Conservation (phyloP, 495 filamentous ascomycete species). For the Pyrenopolyporus hunteri region DNA sequence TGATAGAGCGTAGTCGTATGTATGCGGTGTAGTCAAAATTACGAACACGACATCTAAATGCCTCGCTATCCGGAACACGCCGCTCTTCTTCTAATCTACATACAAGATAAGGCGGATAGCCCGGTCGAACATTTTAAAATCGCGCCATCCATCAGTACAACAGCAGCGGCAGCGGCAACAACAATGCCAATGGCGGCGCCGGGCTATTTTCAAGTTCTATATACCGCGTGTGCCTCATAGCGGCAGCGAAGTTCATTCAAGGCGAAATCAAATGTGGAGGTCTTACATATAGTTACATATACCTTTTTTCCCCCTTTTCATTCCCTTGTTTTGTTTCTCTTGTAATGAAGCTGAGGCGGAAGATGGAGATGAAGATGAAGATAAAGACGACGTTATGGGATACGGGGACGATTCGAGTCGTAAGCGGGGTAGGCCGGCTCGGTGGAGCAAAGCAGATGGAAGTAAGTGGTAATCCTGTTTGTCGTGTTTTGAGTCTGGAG, state of each 20-base stretch:
- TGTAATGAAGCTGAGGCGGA: no score
- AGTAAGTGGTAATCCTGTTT: conserved; percentile 23
- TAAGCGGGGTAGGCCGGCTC: no score
- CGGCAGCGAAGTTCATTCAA: background rate
- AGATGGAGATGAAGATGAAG: no score
- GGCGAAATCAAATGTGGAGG: background rate
- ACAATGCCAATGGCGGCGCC: no score
- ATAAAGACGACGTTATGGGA: conserved; percentile 35
- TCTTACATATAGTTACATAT: background rate
- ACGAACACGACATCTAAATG: no score
- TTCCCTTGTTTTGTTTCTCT: conserved; percentile 3
- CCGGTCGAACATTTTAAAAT: background rate
- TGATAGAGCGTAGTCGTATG: background rate
- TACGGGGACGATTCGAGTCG: conserved; percentile 23
- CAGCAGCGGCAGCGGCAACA: no score
- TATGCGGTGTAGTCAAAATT: no score
- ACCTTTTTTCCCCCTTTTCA: background rate
- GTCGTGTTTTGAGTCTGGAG: conserved; percentile 2
- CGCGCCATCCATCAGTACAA: no score
- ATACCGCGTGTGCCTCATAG: background rate
- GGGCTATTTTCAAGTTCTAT: background rate
- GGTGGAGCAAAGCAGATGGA: conserved; percentile 10
- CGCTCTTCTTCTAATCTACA: background rate
- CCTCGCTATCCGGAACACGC: background rate
- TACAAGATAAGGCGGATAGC: background rate